Evolutionary conservation across 2,329 filamentous ascomycete species (phyloP), one percentile per base, ranked within the genome.

Genomic region (Elsinoe australis): DNA sequence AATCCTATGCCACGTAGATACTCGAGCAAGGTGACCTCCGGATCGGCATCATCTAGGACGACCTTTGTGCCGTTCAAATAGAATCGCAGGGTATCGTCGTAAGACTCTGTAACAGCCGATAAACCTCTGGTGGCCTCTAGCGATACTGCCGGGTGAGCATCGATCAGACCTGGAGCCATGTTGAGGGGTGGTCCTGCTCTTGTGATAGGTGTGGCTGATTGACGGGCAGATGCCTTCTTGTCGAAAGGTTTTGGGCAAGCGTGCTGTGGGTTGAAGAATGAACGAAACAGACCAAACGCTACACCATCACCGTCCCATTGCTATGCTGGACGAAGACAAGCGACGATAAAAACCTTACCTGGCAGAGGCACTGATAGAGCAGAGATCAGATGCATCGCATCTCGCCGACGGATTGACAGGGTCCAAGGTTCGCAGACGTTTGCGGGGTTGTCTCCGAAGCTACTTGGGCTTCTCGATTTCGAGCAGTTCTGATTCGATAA

Each of bases 61-160:
- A 96, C 85, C 55, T 82, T 86, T 2, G 90, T 95, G 53, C 92
- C 92, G 64, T 98, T 98, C 45, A 98, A 79, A 64, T 88, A 96
- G 72, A 96, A 96, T 14, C 83, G 78, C 51, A 96, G 73, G 1
- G 86, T 90, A 64, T 95, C 87, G 60, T 95, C 84, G 66, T 87
- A 96, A 38, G 75, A 67, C 47, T 82, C 80, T 1, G 86, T 92
- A 44, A 95, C 67, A 14, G 78, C 69, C 34, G 73, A 67, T 29
- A 86, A 68, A 33, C 72, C 68, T 31, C 63, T 61, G 42, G 66
- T 63, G 50, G 70, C 68, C 28, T 71, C 63, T 17, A 62, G 56
- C 2, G 69, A 63, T 31, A 72, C 72, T 10, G 72, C 72, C 10
- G 65, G 59, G 19, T 56, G 35, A 14, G 72, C 68, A 12, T 69